Percentiles rank a stretch among this genome's conserved stretches.
phyloP scores from a whole-genome alignment of 306 rosid genomes.

The Canavalia gladiata region DNA sequence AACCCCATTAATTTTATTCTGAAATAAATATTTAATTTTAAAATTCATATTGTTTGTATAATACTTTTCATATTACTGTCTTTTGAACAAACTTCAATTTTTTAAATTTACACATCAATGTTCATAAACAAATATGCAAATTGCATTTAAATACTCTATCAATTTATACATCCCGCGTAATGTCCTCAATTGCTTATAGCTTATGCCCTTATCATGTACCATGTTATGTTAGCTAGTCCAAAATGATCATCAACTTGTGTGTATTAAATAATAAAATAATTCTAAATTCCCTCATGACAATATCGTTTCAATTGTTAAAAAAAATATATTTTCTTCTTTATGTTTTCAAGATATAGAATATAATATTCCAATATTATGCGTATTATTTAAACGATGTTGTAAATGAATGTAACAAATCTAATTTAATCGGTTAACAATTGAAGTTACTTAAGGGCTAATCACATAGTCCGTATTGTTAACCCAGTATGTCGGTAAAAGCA shows the following conservation, averaged over 20 bases:
- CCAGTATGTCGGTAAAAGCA: constrained; percentile 37
- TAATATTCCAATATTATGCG: too few species aligned
- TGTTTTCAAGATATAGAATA: too few species aligned
- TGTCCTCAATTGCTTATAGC: not conserved
- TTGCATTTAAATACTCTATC: constrained; percentile 15
- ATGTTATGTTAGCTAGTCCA: not conserved
- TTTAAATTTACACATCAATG: not conserved
- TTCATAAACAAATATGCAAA: constrained; percentile 4
- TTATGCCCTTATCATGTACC: not conserved
- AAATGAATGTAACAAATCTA: too few species aligned
- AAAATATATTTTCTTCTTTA: not conserved
- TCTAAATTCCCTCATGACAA: not conserved
- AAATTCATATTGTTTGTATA: not conserved
- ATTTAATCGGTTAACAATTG: not conserved
- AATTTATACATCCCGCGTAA: constrained; percentile 5
- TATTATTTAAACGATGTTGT: too few species aligned
- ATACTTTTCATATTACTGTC: not conserved
- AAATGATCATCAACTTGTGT: constrained; percentile 27
- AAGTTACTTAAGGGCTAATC: constrained; percentile 27
- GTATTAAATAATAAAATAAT: not conserved
- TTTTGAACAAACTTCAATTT: not conserved
- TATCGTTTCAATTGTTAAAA: not conserved
- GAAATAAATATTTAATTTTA: not conserved
- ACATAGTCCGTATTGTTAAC: constrained; percentile 19
- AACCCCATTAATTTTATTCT: not conserved